Evolutionary conservation across 805 yeast species (phyloP).

Genomic region (Lipomyces sp.): DNA sequence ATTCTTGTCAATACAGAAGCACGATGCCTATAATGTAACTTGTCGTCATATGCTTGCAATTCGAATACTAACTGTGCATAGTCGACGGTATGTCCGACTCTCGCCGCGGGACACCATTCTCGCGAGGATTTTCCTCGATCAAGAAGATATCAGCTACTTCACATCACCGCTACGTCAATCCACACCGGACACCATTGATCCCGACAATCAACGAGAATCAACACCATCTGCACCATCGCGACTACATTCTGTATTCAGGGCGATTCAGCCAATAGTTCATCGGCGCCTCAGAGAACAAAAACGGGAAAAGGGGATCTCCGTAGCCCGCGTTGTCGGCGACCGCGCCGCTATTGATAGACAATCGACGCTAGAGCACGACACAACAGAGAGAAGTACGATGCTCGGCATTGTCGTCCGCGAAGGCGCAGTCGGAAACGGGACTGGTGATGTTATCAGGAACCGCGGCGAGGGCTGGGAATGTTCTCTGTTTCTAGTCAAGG

Average conservation of each 20-base stretch:
- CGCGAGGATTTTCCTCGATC: slow-evolving; percentile 2
- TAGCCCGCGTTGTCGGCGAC: slow-evolving; percentile 6
- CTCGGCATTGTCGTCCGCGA: background rate
- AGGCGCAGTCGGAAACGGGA: slow-evolving; percentile 5
- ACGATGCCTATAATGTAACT: slow-evolving; percentile 3
- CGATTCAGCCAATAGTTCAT: slow-evolving; percentile 6
- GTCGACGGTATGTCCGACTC: slow-evolving; percentile 8
- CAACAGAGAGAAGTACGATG: background rate
- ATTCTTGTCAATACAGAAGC: no score
- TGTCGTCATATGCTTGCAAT: background rate
- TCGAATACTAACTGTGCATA: background rate
- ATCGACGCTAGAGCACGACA: background rate
- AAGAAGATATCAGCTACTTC: slow-evolving; percentile 8
- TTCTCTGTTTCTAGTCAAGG: slow-evolving; percentile 1
- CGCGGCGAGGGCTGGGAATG: slow-evolving; percentile 11
- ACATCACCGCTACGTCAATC: background rate
- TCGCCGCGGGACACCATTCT: slow-evolving; percentile 7
- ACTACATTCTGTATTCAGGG: background rate
- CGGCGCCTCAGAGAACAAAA: slow-evolving; percentile 8
- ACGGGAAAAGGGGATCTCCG: background rate
- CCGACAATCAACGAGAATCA: background rate
- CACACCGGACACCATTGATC: background rate
- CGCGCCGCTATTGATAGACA: background rate
- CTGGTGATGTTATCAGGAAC: slow-evolving; percentile 1
- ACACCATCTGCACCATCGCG: background rate